Percentiles rank a stretch among this genome's conserved stretches.
phyloP scores from a whole-genome alignment of 2,329 filamentous ascomycete genomes.

The Fusarium hainanense region DNA sequence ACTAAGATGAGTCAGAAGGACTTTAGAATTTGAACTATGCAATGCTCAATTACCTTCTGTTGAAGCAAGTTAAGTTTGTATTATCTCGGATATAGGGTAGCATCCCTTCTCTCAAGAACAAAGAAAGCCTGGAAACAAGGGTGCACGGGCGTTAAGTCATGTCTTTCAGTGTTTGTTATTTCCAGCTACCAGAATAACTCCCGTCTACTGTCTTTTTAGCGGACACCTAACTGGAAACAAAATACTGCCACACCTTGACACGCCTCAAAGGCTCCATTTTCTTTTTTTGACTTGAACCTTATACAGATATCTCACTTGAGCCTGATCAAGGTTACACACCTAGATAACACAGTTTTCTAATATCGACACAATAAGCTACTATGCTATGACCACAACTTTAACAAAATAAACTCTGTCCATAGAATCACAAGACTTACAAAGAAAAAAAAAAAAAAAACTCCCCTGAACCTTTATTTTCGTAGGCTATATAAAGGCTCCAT shows the following conservation, averaged over 20 bases:
- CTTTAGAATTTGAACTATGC: neutral
- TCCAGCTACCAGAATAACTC: neutral
- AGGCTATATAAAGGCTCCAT: too few relatives aligned
- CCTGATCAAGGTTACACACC: too few relatives aligned
- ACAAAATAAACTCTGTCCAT: too few relatives aligned
- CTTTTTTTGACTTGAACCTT: too few relatives aligned
- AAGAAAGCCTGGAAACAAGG: neutral
- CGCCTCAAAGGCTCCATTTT: too few relatives aligned
- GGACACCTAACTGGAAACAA: neutral
- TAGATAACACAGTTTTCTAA: too few relatives aligned
- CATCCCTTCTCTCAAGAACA: neutral
- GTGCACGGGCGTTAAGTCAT: slow-evolving; percentile 27
- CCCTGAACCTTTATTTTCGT: too few relatives aligned
- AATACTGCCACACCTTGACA: neutral
- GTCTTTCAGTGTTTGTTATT: slow-evolving; percentile 1
- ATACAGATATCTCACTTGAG: too few relatives aligned
- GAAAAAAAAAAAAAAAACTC: too few relatives aligned
- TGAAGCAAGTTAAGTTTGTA: neutral
- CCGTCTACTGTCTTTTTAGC: neutral
- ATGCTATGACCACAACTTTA: too few relatives aligned
- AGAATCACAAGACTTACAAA: too few relatives aligned
- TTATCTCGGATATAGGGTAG: neutral
- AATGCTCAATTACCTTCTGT: neutral
- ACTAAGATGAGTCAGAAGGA: neutral
- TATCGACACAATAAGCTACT: too few relatives aligned